Base-by-base conservation (phyloP, 768 basidiomycete species). In the Polyporus arcularius region DNA sequence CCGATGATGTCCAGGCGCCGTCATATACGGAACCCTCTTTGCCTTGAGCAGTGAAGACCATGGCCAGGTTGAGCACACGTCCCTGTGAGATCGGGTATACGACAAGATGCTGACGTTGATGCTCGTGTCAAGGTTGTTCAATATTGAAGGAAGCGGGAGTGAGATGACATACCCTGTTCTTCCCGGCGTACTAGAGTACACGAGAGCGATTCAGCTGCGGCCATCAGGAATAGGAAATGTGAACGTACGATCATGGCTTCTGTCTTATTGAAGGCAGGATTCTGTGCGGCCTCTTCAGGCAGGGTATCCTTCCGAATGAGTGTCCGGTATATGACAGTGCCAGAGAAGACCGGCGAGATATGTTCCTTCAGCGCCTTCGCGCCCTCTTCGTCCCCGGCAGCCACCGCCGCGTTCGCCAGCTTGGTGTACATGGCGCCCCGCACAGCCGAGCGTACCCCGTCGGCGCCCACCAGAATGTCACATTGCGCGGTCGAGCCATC, bases 301-400 rank as follows among this genome's bases (percentile, higher is more conserved):
- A 82, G 57, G 1, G 57, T 55, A n/a, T 76, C 71, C 1, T 69
- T 70, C 5, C 78, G 62, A 28, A 81, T 64, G 21, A 81, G 64
- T 3, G 60, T 68, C 4, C 81, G 72, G 57, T 82, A 82, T 0
- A 73, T 71, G 3, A 70, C 56, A 3, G 72, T 73, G 8, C 83
- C 82, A 1, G 75, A 80, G 71, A 78, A 83, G 0, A 66, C 66
- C 6, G 81, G 75, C 15, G 72, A 58, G 0, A 66, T 50, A 14
- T 61, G 63, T 12, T 67, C 58, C 16, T 53, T 28, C n/a, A 66
- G 30, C 26, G 21, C n/a, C 21, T 50, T 47, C 11, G 64, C 55
- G 28, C 55, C 21, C 4, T 61, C 66, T 5, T 41, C 21, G 12
- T 54, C 12, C 5, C 54, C 54, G 3, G 56, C 52, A 2, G 57